Evolutionary conservation across 768 basidiomycete species (phyloP), one percentile per base, ranked within the genome.

Genomic region (Tylopilus subfusipes): DNA sequence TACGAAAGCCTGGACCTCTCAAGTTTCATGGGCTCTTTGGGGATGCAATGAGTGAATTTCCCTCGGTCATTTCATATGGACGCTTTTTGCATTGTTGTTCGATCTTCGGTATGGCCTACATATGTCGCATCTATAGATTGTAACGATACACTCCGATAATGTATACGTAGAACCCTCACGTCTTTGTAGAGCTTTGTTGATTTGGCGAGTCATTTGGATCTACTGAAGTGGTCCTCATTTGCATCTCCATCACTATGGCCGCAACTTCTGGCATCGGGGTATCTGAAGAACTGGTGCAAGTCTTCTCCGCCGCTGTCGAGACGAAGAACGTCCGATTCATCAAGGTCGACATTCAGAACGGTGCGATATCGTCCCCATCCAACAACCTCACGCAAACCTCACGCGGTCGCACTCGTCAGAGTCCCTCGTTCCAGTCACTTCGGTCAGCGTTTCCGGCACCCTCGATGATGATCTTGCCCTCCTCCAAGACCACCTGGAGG

Each of bases 1-100:
- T 98, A 97, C 66, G 84, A 90, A 67, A 84, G 83, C 48, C 71
- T 97, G 63, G 92, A 95, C 62, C 74, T 98, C 54, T 84, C 88
- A 42, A 85, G 81, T 66, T 98, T 96, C 75, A 86, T 98, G 85
- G 82, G 83, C 54, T 90, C 91, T n/a, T 75, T 93, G 44, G 82
- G 81, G 62, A 77, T 79, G 72, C 44, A 65, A 22, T 82, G 38
- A 62, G 53, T 72, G 38, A 62, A 55, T 72, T 36, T 31, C 24
- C 40, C 22, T 54, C 46, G 12, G 30, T 59, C 53, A 56, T 68
- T 66, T 64, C 52, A 53, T 30, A 39, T 16, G 52, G 57, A 63
- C 54, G 4, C 51, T 61, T 54, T 61, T 55, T 51, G 48, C 53
- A 34, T 48, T 54, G 22, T 52, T 53, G 47, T 57, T 57, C 27